Evolutionary conservation across 2,329 filamentous ascomycete genomes (phyloP).

Genomic region (Pseudocercospora eumusae): DNA sequence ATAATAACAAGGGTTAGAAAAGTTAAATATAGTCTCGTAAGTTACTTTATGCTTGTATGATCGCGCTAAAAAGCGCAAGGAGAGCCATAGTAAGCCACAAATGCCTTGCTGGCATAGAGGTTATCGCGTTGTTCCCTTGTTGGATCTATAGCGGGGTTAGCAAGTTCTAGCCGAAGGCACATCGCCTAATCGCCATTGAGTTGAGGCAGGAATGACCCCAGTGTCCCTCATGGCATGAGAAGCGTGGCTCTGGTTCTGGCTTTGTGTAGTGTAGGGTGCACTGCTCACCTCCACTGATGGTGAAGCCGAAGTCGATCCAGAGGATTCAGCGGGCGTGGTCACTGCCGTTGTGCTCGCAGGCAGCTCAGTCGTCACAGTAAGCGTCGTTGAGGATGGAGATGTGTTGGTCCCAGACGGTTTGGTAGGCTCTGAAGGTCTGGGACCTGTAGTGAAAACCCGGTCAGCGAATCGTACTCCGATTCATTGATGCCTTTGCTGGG

Average conservation of each 20-base stretch:
- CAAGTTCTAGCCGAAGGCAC: not conserved
- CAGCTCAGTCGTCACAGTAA: not conserved
- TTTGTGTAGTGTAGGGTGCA: not conserved
- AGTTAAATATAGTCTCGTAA: not conserved
- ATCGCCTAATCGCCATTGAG: too few relatives aligned
- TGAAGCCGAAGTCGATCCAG: constrained; percentile 3
- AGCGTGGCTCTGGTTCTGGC: not conserved
- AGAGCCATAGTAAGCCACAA: not conserved
- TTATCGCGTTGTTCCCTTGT: not conserved
- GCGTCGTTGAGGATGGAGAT: not conserved
- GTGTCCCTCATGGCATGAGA: not conserved
- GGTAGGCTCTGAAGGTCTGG: constrained; percentile 1
- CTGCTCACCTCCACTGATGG: constrained; percentile 1
- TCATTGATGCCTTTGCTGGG: not conserved
- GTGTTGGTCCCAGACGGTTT: not conserved
- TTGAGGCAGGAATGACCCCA: not conserved
- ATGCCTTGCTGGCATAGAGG: not conserved
- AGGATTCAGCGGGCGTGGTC: not conserved
- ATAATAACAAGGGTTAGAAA: not conserved
- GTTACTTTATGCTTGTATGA: not conserved
- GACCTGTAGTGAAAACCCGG: not conserved
- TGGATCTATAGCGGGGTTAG: not conserved
- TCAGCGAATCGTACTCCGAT: not conserved
- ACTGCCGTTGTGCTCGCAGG: not conserved
- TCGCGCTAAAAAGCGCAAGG: not conserved